Evolutionary conservation across 2,329 filamentous ascomycete species (phyloP).

Genomic region (Cordyceps sp.): DNA sequence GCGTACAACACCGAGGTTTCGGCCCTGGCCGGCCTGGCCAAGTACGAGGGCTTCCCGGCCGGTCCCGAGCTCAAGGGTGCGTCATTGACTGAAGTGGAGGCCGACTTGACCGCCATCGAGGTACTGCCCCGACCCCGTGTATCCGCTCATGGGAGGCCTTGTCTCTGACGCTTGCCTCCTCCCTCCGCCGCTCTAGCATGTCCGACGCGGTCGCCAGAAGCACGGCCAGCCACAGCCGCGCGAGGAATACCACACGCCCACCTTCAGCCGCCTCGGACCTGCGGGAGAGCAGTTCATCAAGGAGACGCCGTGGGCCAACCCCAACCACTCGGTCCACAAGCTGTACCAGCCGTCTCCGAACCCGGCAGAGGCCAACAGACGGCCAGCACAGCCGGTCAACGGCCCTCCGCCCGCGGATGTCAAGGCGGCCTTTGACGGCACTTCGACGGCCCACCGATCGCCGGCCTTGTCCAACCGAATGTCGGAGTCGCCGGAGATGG

Average conservation of each 20-base stretch:
- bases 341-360: constrained; percentile 21
- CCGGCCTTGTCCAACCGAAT: constrained; percentile 10
- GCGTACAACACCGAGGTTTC: constrained; percentile 94
- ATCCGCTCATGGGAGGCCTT: constrained; percentile 1
- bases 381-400: constrained; percentile 8
- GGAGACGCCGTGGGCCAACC: constrained; percentile 84
- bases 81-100: constrained; percentile 57
- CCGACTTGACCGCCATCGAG: constrained; percentile 78
- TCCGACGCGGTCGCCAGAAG: constrained; percentile 17
- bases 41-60: constrained; percentile 90
- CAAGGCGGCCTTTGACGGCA: constrained; percentile 9
- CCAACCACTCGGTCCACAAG: constrained; percentile 59
- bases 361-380: constrained; percentile 4
- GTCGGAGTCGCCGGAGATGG: constrained; percentile 27
- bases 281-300: constrained; percentile 79
- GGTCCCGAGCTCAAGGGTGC: constrained; percentile 72
- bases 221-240: constrained; percentile 17
- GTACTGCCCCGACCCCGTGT: constrained; percentile 25
- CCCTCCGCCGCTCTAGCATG: constrained; percentile 12
- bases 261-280: constrained; percentile 36
- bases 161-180: constrained; percentile 5
- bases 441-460: constrained; percentile 10
- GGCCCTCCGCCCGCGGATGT: constrained; percentile 6
- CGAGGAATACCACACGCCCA: constrained; percentile 22
- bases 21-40: constrained; percentile 75